Evolutionary conservation across 2,329 filamentous ascomycete species (phyloP), one percentile per base, ranked within the genome.

Genomic region (Hymenoscyphus fraxineus): DNA sequence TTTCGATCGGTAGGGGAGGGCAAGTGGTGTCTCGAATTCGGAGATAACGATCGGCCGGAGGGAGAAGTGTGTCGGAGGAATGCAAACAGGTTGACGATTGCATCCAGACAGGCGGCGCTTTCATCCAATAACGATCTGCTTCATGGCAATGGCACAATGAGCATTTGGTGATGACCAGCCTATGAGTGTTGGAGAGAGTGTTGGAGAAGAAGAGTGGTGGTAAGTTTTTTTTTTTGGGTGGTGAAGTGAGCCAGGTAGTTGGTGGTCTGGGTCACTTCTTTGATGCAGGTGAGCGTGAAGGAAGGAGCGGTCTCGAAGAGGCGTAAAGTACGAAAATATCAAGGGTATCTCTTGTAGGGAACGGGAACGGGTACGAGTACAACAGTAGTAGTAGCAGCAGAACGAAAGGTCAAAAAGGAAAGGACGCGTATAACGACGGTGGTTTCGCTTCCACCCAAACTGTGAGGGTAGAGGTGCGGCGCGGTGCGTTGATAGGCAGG

Each of bases 31-130:
- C 44, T 63, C 56, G 56, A 54, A 60, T 40, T 16, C 58, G 64
- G 58, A 57, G 27, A 66, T 67, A 62, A 65, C 61, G 64, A 60
- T 60, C 58, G 61, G 38, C 66, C 16, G 44, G 7, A 61, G 62
- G 32, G 39, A 58, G 51, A 32, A 54, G 16, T 51, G 19, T 35
- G 32, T 31, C 22, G 31, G 58, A 61, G 65, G 68, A 68, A 68
- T 70, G 69, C 62, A 68, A 65, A 66, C 65, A 39, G 67, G 69
- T 70, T 70, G 71, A 69, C 65, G 62, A 68, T 68, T 67, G 64
- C 69, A 67, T 72, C 70, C 70, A 51, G 22, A 41, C 27, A 39
- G 6, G 22, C 13, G 39, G 59, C 2, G 59, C 27, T 16, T 31
- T 51, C 15, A 31, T 51, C 39, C 35, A 35, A 60, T 51, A 60